These are phyloP conservation scores for Phoma sp. DNA, from an alignment of 2,329 filamentous ascomycete genomes.

Conservation along the genomic window DNA sequence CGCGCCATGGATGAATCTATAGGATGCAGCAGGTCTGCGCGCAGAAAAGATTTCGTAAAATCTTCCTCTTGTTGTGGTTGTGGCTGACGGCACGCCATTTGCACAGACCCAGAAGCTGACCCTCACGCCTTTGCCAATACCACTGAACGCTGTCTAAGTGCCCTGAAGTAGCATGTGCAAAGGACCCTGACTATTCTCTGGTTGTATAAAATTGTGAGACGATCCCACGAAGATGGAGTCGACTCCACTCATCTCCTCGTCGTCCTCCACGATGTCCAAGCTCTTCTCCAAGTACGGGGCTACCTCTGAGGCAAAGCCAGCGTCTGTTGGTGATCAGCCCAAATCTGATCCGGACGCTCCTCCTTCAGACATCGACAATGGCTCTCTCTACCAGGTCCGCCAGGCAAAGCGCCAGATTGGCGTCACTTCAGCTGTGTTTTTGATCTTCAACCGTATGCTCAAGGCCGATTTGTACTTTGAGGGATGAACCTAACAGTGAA, in stretches of 20 bases:
- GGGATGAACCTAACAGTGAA: slow-evolving; percentile 58
- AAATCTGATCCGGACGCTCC: slow-evolving; percentile 12
- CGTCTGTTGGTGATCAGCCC: slow-evolving; percentile 12
- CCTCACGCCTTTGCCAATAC: slow-evolving; percentile 3
- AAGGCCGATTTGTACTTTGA: neutral
- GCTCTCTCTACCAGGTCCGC: slow-evolving; percentile 31
- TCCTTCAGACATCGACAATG: slow-evolving; percentile 26
- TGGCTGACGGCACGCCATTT: slow-evolving; percentile 11
- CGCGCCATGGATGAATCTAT: slow-evolving; percentile 9
- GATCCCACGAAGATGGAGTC: slow-evolving; percentile 9
- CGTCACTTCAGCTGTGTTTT: slow-evolving; percentile 31
- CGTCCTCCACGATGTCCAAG: slow-evolving; percentile 21
- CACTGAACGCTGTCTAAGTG: neutral
- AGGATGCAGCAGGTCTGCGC: slow-evolving; percentile 11
- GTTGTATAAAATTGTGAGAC: slow-evolving; percentile 9
- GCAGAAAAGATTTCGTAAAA: slow-evolving; percentile 14
- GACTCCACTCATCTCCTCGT: slow-evolving; percentile 17
- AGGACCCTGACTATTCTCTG: neutral
- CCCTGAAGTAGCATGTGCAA: slow-evolving; percentile 3
- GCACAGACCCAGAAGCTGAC: slow-evolving; percentile 10
- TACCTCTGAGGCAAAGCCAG: slow-evolving; percentile 11
- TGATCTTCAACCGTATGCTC: slow-evolving; percentile 59
- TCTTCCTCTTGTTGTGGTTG: slow-evolving; percentile 8
- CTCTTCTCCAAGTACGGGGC: slow-evolving; percentile 21
- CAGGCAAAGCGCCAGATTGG: slow-evolving; percentile 40